Evolutionary conservation across 176 grass and related monocot species (phyloP).

Genomic region (bread wheat (Triticum aestivum)): IWGSC_CS_RefSeq_v2.1 NC_057802.1:490269774-490270273

Average conservation of each 20-base stretch:
- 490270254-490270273: neutral
- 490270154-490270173: slow-evolving; percentile 94
- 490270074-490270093: slow-evolving; percentile 99
- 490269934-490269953: too few relatives aligned
- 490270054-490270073: slow-evolving; percentile 98
- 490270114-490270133: slow-evolving; percentile 96
- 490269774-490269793: slow-evolving; percentile 28
- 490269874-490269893: neutral
- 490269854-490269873: neutral
- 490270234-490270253: neutral
- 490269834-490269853: neutral
- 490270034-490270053: slow-evolving; percentile 96
- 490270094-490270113: slow-evolving; percentile 99
- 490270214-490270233: neutral
- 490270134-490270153: slow-evolving; percentile 76
- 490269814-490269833: neutral
- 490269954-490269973: neutral
- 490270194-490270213: slow-evolving; percentile 88
- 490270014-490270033: slow-evolving; percentile 21
- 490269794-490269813: slow-evolving; percentile 10
- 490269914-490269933: too few relatives aligned
- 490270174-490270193: slow-evolving; percentile 97
- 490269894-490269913: too few relatives aligned
- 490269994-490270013: slow-evolving; percentile 15
- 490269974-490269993: slow-evolving; percentile 3